These are phyloP conservation scores for Phytophthora chlamydospora DNA, from an alignment of 352 stramenopile genomes.

Conservation along the genomic window DNA sequence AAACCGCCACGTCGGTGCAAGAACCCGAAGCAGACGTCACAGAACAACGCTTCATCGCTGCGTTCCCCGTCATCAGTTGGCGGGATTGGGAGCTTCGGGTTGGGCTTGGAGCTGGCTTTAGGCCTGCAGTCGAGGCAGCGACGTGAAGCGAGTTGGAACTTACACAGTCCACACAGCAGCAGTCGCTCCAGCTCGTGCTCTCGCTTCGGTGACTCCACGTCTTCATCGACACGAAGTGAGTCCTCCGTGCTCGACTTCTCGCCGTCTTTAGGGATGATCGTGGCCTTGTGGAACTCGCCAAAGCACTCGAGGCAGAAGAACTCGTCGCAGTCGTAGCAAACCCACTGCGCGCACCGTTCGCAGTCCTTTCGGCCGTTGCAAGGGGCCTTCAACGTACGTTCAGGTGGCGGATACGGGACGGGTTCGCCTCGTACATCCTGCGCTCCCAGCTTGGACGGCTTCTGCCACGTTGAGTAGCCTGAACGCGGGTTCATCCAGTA, in stretches of 20 bases:
- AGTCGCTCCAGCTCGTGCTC: conserved; percentile 51
- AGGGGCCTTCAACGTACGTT: conserved; percentile 42
- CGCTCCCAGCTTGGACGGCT: conserved; percentile 53
- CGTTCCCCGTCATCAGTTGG: conserved; percentile 2
- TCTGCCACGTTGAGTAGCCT: conserved; percentile 74
- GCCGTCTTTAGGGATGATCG: conserved; percentile 11
- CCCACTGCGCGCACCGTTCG: conserved; percentile 55
- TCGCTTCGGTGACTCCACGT: conserved; percentile 1
- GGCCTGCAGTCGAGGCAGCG: conserved; percentile 49
- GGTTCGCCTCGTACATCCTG: conserved; percentile 56
- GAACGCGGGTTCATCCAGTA: conserved; percentile 79
- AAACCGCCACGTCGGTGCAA: conserved; percentile 53
- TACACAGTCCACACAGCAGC: conserved; percentile 57
- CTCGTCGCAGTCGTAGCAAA: conserved; percentile 66
- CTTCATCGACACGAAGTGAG: not conserved
- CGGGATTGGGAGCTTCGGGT: conserved; percentile 1
- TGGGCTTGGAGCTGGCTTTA: conserved; percentile 10
- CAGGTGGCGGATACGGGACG: conserved; percentile 51
- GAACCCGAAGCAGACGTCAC: conserved; percentile 72
- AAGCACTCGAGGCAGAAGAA: conserved; percentile 60
- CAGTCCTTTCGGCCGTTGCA: conserved; percentile 56
- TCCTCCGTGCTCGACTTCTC: not conserved
- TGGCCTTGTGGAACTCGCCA: conserved; percentile 45
- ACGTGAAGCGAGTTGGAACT: conserved; percentile 67
- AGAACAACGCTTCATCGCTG: conserved; percentile 51